Percentiles rank a stretch among this genome's conserved stretches.
phyloP scores from a whole-genome alignment of 2,329 filamentous ascomycete genomes.

The Trichoderma gracile region DNA sequence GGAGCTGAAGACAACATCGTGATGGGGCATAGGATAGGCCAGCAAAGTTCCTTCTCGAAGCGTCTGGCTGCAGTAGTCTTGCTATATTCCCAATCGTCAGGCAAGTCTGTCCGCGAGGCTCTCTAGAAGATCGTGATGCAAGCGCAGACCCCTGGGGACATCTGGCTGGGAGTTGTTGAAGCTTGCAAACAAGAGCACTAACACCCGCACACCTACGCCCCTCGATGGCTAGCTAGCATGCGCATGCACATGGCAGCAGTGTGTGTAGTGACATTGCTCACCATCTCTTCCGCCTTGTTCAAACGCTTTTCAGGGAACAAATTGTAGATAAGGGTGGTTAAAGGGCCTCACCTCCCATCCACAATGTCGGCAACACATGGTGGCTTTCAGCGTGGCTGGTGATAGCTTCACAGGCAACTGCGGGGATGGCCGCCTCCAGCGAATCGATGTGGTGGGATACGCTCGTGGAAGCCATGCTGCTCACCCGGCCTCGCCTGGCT shows the following conservation, averaged over 20 bases:
- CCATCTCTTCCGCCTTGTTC: no score
- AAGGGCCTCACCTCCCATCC: background rate
- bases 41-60: constrained; percentile 18
- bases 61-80: constrained; percentile 9
- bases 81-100: background rate
- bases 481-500: constrained; percentile 7
- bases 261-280: no score
- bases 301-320: no score
- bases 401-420: constrained; percentile 8
- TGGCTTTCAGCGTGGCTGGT: background rate
- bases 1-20: constrained; percentile 5
- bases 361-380: background rate
- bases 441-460: constrained; percentile 33
- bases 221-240: background rate
- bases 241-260: no score
- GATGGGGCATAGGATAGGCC: constrained; percentile 7
- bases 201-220: background rate
- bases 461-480: constrained; percentile 31
- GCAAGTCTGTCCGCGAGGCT: background rate
- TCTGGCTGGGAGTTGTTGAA: background rate
- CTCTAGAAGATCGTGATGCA: background rate
- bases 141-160: background rate
- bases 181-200: background rate
- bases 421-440: constrained; percentile 27
- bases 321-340: no score